phyloP scores from a whole-genome alignment of 305 asterid genomes.

The Fraxinus greggii region DNA sequence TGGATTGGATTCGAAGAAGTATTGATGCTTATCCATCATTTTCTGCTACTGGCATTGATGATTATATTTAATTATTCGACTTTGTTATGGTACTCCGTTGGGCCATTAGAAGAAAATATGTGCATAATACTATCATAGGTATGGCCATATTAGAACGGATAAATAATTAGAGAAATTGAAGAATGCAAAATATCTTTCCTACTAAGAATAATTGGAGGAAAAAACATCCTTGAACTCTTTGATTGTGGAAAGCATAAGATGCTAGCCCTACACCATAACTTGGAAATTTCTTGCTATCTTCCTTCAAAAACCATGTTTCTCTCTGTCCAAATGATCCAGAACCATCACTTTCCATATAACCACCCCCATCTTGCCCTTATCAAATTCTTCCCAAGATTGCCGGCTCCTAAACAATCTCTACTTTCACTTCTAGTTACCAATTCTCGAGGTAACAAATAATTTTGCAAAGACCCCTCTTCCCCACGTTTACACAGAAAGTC shows the following conservation, averaged over 20 bases:
- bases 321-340: background rate
- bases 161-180: background rate
- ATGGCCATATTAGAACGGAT: background rate
- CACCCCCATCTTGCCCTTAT: background rate
- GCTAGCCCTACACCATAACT: background rate
- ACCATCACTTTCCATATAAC: background rate
- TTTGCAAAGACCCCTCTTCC: background rate
- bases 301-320: background rate
- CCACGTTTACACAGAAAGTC: background rate
- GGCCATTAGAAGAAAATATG: background rate
- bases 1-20: constrained; percentile 5
- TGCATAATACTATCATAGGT: background rate
- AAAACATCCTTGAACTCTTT: background rate
- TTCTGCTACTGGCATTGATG: background rate
- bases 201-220: background rate
- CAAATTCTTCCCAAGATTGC: background rate
- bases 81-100: background rate
- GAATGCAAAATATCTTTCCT: background rate
- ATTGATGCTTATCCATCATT: background rate
- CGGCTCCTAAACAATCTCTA: background rate
- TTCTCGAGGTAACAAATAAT: background rate
- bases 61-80: background rate
- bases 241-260: background rate
- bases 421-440: background rate
- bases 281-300: background rate